Evolutionary conservation across 2,329 filamentous ascomycete species (phyloP).

Genomic region (Xylaria sp.): DNA sequence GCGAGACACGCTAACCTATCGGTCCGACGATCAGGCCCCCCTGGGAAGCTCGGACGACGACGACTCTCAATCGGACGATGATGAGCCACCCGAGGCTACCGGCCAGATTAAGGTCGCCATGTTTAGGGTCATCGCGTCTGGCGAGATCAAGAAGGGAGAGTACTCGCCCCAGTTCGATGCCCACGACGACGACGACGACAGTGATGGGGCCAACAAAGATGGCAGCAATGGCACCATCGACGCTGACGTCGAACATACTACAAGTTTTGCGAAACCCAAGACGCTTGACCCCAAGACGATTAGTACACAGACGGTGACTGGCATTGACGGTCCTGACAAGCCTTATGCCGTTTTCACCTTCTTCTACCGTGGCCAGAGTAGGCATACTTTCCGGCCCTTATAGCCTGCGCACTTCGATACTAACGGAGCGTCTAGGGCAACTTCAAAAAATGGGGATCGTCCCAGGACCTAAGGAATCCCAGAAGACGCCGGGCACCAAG

Average conservation of each 20-base stretch:
- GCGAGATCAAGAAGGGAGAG: constrained; percentile 96
- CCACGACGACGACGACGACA: constrained; percentile 88
- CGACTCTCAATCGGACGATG: constrained; percentile 72
- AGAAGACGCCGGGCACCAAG: constrained; percentile 68
- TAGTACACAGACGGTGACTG: constrained; percentile 98
- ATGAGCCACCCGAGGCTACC: constrained; percentile 90
- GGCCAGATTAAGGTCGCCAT: constrained; percentile 98
- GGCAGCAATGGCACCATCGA: constrained; percentile 67
- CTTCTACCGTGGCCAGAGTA: constrained; percentile 94
- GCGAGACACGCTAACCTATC: constrained; percentile 75
- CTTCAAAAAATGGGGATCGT: constrained; percentile 95
- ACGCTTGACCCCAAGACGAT: constrained; percentile 95
- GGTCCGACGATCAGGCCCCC: constrained; percentile 74
- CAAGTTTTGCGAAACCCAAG: constrained; percentile 96
- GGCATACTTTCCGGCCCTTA: constrained; percentile 47
- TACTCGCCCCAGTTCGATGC: constrained; percentile 98
- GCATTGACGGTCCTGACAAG: constrained; percentile 93
- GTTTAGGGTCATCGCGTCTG: constrained; percentile 92
- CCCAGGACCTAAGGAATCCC: constrained; percentile 67
- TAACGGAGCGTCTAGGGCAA: constrained; percentile 68
- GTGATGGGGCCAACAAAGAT: constrained; percentile 54
- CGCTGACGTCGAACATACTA: constrained; percentile 92
- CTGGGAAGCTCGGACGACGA: constrained; percentile 76
- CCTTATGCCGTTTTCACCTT: constrained; percentile 98
- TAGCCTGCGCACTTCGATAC: background rate